Evolutionary conservation across 169 alveolate species (phyloP).

Genomic region (Cryptosporidium sp.): DNA sequence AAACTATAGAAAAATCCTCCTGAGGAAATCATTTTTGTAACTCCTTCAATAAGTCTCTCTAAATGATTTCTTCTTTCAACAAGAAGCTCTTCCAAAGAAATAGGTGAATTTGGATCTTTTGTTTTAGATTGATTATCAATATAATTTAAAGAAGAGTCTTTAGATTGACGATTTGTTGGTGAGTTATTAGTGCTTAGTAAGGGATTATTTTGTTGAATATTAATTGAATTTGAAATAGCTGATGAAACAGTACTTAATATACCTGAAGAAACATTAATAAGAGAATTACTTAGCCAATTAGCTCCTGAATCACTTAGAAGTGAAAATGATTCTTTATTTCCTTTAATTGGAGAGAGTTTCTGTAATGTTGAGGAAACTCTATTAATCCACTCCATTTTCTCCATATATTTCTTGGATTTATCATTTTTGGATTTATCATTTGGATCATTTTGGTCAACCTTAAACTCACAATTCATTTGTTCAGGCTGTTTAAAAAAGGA

Average conservation of each 20-base stretch:
- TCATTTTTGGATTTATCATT: too few relatives aligned
- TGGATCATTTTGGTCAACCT: neutral
- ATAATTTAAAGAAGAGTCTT: neutral
- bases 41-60: slow-evolving; percentile 53
- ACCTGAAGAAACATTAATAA: slow-evolving; percentile 56
- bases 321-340: slow-evolving; percentile 42
- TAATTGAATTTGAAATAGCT: slow-evolving; percentile 20
- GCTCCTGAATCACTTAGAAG: slow-evolving; percentile 53
- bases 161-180: neutral
- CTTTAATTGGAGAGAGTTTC: slow-evolving; percentile 52
- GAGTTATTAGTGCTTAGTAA: neutral
- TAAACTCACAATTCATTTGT: neutral
- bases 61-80: slow-evolving; percentile 26
- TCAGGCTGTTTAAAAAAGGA: neutral
- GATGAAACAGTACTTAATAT: slow-evolving; percentile 45
- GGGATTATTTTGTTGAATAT: neutral
- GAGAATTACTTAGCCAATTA: slow-evolving; percentile 50
- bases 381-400: slow-evolving; percentile 50
- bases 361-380: slow-evolving; percentile 49
- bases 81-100: slow-evolving; percentile 36
- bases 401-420: neutral
- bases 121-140: neutral
- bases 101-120: neutral
- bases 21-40: slow-evolving; percentile 62
- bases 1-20: slow-evolving; percentile 75